A percentile compares a stretch with the other conserved stretches of the same genome.
phyloP scores from a whole-genome alignment of 257 asterid genomes.

The Penstemon barbatus region DNA sequence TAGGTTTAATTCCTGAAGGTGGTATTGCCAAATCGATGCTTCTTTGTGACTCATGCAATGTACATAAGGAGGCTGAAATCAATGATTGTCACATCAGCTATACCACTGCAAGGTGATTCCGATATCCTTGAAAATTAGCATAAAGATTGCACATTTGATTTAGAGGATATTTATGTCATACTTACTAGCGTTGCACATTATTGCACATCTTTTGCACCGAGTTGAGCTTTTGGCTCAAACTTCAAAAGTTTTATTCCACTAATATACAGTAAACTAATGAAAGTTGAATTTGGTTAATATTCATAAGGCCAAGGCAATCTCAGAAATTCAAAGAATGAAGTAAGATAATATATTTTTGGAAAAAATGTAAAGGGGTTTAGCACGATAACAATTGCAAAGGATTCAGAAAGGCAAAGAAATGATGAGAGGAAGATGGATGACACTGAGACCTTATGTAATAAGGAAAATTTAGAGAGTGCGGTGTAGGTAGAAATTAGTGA shows the following conservation, averaged over 20 bases:
- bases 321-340: too few species aligned
- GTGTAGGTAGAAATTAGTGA: background rate
- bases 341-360: background rate
- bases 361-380: too few species aligned
- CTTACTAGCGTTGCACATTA: background rate
- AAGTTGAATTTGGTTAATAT: background rate
- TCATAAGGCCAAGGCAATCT: background rate
- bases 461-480: too few species aligned
- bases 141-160: constrained; percentile 15
- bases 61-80: constrained; percentile 40
- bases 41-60: constrained; percentile 57
- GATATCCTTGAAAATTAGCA: constrained; percentile 1
- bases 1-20: constrained; percentile 54
- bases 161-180: background rate
- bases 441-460: too few species aligned
- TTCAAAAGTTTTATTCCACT: background rate
- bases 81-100: constrained; percentile 37
- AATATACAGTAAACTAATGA: background rate
- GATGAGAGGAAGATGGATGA: too few species aligned
- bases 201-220: background rate
- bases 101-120: constrained; percentile 46
- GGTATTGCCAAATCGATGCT: constrained; percentile 46
- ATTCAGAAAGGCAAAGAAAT: too few species aligned
- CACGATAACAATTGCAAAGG: too few species aligned
- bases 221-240: background rate